Percentiles rank a stretch among this genome's conserved stretches.
Evolutionary conservation across 1,284 basidiomycete species (phyloP).

Genomic region (Termitomyces sp.): DNA sequence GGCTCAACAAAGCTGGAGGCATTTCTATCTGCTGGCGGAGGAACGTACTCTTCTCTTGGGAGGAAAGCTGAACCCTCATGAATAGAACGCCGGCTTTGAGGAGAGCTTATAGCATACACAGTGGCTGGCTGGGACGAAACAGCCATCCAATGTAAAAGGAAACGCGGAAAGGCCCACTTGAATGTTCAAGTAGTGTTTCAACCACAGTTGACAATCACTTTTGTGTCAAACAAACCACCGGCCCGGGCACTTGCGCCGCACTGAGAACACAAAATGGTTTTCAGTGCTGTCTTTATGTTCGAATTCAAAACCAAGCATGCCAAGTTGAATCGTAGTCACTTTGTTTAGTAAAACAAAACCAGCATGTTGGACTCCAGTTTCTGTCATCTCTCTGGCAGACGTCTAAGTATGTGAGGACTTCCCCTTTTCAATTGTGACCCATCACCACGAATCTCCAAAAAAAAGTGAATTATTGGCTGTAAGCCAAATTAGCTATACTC

Average conservation of each 20-base stretch:
- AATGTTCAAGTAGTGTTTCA: not conserved
- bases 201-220: too few species aligned
- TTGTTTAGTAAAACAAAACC: too few species aligned
- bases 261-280: too few species aligned
- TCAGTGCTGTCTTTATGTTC: too few species aligned
- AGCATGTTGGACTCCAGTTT: too few species aligned
- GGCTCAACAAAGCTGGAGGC: conserved; percentile 27
- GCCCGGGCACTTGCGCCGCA: too few species aligned
- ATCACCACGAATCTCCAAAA: not conserved
- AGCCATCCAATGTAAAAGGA: not conserved
- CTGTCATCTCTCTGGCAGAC: too few species aligned
- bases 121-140: conserved; percentile 1
- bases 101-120: conserved; percentile 3
- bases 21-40: conserved; percentile 14
- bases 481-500: not conserved
- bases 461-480: not conserved
- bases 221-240: conserved; percentile 6
- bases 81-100: not conserved
- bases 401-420: too few species aligned
- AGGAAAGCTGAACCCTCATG: not conserved
- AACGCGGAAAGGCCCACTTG: not conserved
- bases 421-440: too few species aligned
- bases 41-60: conserved; percentile 11
- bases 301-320: too few species aligned
- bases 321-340: too few species aligned